Conservation (phyloP, 768 basidiomycete genomes). For the Leucocoprinus birnbaumii region DNA sequence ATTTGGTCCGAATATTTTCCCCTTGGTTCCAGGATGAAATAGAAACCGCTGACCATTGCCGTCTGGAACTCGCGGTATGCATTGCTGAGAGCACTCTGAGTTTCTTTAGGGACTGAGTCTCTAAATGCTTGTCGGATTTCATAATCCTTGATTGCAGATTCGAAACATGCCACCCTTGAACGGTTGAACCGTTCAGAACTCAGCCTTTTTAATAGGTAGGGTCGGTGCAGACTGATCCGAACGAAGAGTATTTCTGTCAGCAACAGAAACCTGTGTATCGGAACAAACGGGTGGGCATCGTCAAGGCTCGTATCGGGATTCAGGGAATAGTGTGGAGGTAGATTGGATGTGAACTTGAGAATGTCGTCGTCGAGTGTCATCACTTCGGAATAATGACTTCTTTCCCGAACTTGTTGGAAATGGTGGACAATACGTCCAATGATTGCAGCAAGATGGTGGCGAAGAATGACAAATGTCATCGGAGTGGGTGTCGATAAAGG, state of each 20-base stretch:
- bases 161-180: constrained; percentile 85
- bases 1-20: constrained; percentile 68
- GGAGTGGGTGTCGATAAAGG: constrained; percentile 71
- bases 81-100: constrained; percentile 69
- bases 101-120: constrained; percentile 57
- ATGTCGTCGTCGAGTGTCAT: constrained; percentile 80
- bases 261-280: constrained; percentile 84
- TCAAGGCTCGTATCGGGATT: constrained; percentile 80
- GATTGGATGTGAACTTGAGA: constrained; percentile 64
- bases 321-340: constrained; percentile 79
- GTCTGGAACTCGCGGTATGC: constrained; percentile 88
- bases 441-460: constrained; percentile 78
- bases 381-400: constrained; percentile 82
- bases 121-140: constrained; percentile 71
- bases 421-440: constrained; percentile 92
- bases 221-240: constrained; percentile 80
- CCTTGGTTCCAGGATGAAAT: constrained; percentile 75
- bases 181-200: constrained; percentile 77
- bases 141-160: constrained; percentile 87
- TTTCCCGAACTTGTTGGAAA: constrained; percentile 82
- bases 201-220: constrained; percentile 80
- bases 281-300: constrained; percentile 58
- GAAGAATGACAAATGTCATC: constrained; percentile 86
- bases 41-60: constrained; percentile 87
- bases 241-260: constrained; percentile 89